Evolutionary conservation across 1,284 basidiomycete genomes (phyloP), one percentile per base, ranked within the genome.

Genomic region (Ustilago crameri): DNA sequence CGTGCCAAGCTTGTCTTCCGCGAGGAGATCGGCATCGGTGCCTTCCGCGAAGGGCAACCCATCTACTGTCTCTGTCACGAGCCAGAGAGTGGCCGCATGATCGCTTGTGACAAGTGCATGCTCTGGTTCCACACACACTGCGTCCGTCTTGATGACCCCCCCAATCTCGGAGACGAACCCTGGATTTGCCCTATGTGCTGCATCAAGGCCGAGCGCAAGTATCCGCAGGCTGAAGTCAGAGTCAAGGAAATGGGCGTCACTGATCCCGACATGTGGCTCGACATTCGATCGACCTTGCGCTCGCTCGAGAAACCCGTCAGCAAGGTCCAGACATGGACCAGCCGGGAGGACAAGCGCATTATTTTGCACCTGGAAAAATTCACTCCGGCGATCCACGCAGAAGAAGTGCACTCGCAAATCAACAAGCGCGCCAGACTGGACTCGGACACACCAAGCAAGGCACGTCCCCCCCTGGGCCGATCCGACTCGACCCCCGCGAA

Each of bases 171-270:
- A 23, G 64, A 73, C 46, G 70, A 78, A 51, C 53, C 59, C 1
- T 83, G 80, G 80, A 74, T 64, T 44, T 83, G 82, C 42, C 82
- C 82, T 5, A 75, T 82, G 71, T 83, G 82, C 66, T 82, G 78
- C 48, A 67, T 80, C 71, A 83, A 82, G 63, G 64, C 74, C 38
- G 79, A 81, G 53, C 71, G 71, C 43, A 69, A 72, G 59, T 83
- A 83, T 56, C 72, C 78, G 24, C 63, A 70, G 34, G 80, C 81
- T 9, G 80, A 82, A 48, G 77, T 83, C 43, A 64, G 74, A 48
- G 79, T 83, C 54, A 73, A 67, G 46, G 76, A 78, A 32, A 74
- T 70, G 37, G 77, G 60, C 20, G 67, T 67, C 48, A 63, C 53
- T 1, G 75, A 75, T 37, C 70, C 66, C 10, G 73, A 78, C 27